Conservation (phyloP, 345 rosid genomes). For the Eucalyptus guilfoylei region DNA sequence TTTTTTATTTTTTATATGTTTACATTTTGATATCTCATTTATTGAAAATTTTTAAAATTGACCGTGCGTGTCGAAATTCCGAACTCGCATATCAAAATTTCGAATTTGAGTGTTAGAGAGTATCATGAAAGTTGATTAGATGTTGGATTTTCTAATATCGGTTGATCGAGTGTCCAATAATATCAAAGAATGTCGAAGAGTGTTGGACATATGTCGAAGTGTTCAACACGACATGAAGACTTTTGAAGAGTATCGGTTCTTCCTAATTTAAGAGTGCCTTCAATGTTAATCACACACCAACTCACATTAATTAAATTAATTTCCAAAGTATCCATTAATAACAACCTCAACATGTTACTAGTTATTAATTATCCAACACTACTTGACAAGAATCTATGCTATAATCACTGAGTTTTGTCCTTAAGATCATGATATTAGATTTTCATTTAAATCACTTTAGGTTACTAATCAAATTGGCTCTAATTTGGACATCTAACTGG, state of each 20-base stretch:
- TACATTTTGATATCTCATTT: no score
- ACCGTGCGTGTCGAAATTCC: no score
- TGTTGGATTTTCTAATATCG: no score
- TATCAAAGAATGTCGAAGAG: no score
- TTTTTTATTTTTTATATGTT: no score
- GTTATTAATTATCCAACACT: neutral
- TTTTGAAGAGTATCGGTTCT: accelerated
- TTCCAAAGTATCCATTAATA: neutral
- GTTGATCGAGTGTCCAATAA: no score
- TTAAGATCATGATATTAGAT: neutral
- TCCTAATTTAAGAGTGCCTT: neutral
- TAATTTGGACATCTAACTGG: neutral
- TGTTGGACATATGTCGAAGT: accelerated
- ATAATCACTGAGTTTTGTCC: neutral
- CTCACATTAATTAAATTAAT: neutral
- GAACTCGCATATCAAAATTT: no score
- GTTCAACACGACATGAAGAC: no score
- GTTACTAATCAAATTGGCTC: neutral
- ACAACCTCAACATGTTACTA: neutral
- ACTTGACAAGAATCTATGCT: no score
- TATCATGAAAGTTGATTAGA: accelerated
- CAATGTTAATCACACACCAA: neutral
- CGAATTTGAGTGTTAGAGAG: accelerated
- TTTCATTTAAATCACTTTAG: neutral
- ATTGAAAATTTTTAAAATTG: no score